A percentile compares a stretch with the other conserved stretches of the same genome.
Evolutionary conservation across 768 basidiomycete genomes (phyloP).

Genomic region (Russula sp.): DNA sequence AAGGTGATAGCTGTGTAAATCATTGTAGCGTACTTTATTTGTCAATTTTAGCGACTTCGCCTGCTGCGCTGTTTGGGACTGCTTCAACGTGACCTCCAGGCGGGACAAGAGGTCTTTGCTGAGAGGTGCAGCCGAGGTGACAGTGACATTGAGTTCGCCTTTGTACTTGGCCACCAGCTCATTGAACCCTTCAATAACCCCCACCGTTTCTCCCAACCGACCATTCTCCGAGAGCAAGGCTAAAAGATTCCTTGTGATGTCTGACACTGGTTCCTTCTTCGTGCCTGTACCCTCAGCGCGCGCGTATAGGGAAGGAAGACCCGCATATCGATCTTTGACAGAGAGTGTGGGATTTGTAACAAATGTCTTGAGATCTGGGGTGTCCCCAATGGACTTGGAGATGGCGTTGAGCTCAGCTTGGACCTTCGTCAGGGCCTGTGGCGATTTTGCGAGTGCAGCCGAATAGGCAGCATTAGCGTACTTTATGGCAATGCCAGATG

Average conservation of each 20-base stretch:
- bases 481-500: constrained; percentile 70
- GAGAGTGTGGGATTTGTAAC: constrained; percentile 91
- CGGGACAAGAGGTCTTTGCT: constrained; percentile 66
- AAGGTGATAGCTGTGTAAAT: background rate
- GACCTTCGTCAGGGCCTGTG: constrained; percentile 75
- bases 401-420: constrained; percentile 75
- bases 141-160: constrained; percentile 87
- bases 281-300: constrained; percentile 52
- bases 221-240: constrained; percentile 89
- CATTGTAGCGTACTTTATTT: constrained; percentile 64
- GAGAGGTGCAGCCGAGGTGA: constrained; percentile 82
- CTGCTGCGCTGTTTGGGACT: constrained; percentile 74
- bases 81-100: constrained; percentile 81
- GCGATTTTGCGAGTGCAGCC: constrained; percentile 77
- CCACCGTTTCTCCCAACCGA: constrained; percentile 72
- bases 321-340: constrained; percentile 59
- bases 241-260: constrained; percentile 90
- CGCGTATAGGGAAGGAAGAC: constrained; percentile 60
- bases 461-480: constrained; percentile 79
- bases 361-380: constrained; percentile 61
- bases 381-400: constrained; percentile 57
- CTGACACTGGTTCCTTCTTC: constrained; percentile 73
- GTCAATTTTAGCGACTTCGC: constrained; percentile 84
- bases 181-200: constrained; percentile 88
- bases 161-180: constrained; percentile 82